A percentile compares a stretch with the other conserved stretches of the same genome.
Conservation (phyloP, 2,329 filamentous ascomycete species). For the Pyricularia sp. region DNA sequence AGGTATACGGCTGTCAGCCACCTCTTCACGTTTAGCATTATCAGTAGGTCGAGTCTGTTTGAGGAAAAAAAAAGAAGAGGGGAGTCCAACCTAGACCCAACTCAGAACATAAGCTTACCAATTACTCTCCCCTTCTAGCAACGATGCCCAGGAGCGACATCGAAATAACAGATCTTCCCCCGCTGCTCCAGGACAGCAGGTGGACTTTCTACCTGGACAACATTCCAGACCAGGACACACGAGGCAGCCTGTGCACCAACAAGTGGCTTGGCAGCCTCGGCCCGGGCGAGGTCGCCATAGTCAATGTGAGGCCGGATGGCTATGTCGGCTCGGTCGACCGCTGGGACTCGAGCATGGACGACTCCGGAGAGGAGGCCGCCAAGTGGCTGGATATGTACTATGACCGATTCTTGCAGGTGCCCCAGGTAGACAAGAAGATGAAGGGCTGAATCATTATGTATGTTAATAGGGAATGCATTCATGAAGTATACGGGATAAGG, state of each 20-base stretch:
- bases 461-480: background rate
- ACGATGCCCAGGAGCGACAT: conserved; percentile 52
- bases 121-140: conserved; percentile 22
- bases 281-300: conserved; percentile 48
- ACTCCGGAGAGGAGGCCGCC: conserved; percentile 40
- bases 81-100: no score
- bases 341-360: conserved; percentile 41
- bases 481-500: background rate
- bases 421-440: conserved; percentile 16
- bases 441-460: background rate
- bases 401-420: conserved; percentile 42
- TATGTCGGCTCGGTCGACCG: conserved; percentile 58
- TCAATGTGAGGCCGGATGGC: conserved; percentile 64
- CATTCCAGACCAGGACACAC: conserved; percentile 44
- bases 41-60: conserved; percentile 42
- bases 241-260: conserved; percentile 46
- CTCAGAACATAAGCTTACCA: background rate
- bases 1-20: conserved; percentile 61
- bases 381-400: conserved; percentile 47
- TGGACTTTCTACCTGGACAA: conserved; percentile 70
- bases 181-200: conserved; percentile 50
- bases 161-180: conserved; percentile 57
- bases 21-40: conserved; percentile 59
- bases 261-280: conserved; percentile 59
- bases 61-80: no score